Percentiles rank a stretch among this genome's conserved stretches.
phyloP scores from a whole-genome alignment of 352 stramenopile species.

The Blastocystis sp. region DNA sequence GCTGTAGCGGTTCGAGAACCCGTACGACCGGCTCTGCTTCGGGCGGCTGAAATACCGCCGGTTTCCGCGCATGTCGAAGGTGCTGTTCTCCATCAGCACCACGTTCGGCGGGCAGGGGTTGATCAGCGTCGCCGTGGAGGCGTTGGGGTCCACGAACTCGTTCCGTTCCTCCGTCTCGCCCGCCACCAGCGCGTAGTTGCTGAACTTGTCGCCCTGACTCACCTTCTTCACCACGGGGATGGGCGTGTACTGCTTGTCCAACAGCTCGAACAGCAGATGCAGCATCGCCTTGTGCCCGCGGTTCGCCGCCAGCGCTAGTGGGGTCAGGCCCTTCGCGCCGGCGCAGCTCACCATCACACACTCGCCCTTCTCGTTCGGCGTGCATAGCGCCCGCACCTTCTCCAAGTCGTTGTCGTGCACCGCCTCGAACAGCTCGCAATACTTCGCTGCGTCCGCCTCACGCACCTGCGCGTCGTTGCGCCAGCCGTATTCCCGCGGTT shows the following conservation, averaged over 20 bases:
- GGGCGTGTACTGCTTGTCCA: constrained; percentile 61
- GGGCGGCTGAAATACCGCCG: neutral
- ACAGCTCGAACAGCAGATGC: constrained; percentile 44
- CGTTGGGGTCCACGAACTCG: constrained; percentile 59
- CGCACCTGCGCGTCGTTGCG: neutral
- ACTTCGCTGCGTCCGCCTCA: neutral
- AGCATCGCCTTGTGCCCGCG: constrained; percentile 20
- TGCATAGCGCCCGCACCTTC: constrained; percentile 11
- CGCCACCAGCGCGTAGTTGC: constrained; percentile 55
- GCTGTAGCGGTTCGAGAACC: neutral
- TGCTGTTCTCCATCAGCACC: constrained; percentile 5
- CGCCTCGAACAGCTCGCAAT: constrained; percentile 33
- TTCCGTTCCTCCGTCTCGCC: constrained; percentile 31
- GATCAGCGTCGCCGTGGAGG: neutral
- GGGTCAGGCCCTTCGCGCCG: neutral
- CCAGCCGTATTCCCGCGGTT: constrained; percentile 24
- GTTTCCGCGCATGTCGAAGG: constrained; percentile 24
- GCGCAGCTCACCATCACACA: neutral
- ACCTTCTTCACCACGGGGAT: constrained; percentile 32
- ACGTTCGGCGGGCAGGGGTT: constrained; percentile 46
- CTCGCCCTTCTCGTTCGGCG: neutral
- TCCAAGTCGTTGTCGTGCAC: constrained; percentile 23
- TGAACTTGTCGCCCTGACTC: neutral
- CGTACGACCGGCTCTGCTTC: neutral
- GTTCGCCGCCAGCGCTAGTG: constrained; percentile 9